Evolutionary conservation across 441 rosid genomes (phyloP).

Genomic region (Populus tomentosa): DNA sequence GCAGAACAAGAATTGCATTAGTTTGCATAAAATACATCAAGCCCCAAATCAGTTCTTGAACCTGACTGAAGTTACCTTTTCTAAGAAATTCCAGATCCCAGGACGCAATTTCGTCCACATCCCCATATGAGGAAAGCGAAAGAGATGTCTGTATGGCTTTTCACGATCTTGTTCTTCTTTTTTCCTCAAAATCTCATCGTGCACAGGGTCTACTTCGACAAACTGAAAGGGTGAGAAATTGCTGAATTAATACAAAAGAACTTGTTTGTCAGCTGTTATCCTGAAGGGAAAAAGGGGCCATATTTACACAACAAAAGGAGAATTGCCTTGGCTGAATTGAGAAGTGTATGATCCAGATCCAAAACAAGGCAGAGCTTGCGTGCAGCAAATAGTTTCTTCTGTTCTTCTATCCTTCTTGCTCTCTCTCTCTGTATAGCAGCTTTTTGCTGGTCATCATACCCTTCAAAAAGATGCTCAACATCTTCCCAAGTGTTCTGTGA

Average conservation of each 20-base stretch:
- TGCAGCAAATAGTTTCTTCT: slow-evolving; percentile 87
- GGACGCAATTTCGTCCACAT: slow-evolving; percentile 99
- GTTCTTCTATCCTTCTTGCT: slow-evolving; percentile 88
- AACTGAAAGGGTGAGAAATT: slow-evolving; percentile 43
- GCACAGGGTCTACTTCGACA: slow-evolving; percentile 78
- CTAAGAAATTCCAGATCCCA: slow-evolving; percentile 95
- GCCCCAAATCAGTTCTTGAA: not conserved
- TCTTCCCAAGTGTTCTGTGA: slow-evolving; percentile 76
- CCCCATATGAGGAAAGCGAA: slow-evolving; percentile 91
- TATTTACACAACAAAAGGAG: not conserved
- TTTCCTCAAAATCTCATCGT: slow-evolving; percentile 80
- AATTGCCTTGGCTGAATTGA: slow-evolving; percentile 93
- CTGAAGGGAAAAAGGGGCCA: not conserved
- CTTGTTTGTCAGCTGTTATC: not conserved
- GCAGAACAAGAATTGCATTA: slow-evolving; percentile 16
- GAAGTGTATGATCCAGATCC: slow-evolving; percentile 99
- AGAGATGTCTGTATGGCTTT: slow-evolving; percentile 79
- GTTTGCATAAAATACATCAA: slow-evolving; percentile 11
- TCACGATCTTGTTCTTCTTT: slow-evolving; percentile 98
- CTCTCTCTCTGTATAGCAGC: slow-evolving; percentile 96
- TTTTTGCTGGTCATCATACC: slow-evolving; percentile 81
- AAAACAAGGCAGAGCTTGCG: slow-evolving; percentile 91
- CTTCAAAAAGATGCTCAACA: slow-evolving; percentile 86
- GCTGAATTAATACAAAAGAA: slow-evolving; percentile 6
- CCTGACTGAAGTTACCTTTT: slow-evolving; percentile 48